Conservation (phyloP, 129 eudicot genomes). For the Helianthus annuus region HanXRQr2.0-SUNRISE NC_035445.2:54299285-54299784, state of each 20-base stretch:
- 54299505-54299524: slow-evolving; percentile 95
- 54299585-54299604: slow-evolving; percentile 98
- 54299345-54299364: slow-evolving; percentile 89
- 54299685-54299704: slow-evolving; percentile 65
- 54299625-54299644: slow-evolving; percentile 72
- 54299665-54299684: slow-evolving; percentile 77
- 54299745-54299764: slow-evolving; percentile 80
- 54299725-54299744: slow-evolving; percentile 93
- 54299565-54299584: slow-evolving; percentile 79
- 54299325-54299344: slow-evolving; percentile 61
- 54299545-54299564: slow-evolving; percentile 92
- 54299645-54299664: slow-evolving; percentile 93
- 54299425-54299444: slow-evolving; percentile 68
- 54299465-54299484: slow-evolving; percentile 89
- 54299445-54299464: slow-evolving; percentile 89
- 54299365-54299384: slow-evolving; percentile 57
- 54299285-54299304: slow-evolving; percentile 77
- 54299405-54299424: slow-evolving; percentile 49
- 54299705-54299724: slow-evolving; percentile 86
- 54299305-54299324: slow-evolving; percentile 64
- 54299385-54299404: slow-evolving; percentile 58
- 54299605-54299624: slow-evolving; percentile 77
- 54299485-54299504: slow-evolving; percentile 91
- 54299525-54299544: slow-evolving; percentile 98
- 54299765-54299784: slow-evolving; percentile 96